Evolutionary conservation across 345 rosid genomes (phyloP).

Genomic region (Syzygium aromaticum): DNA sequence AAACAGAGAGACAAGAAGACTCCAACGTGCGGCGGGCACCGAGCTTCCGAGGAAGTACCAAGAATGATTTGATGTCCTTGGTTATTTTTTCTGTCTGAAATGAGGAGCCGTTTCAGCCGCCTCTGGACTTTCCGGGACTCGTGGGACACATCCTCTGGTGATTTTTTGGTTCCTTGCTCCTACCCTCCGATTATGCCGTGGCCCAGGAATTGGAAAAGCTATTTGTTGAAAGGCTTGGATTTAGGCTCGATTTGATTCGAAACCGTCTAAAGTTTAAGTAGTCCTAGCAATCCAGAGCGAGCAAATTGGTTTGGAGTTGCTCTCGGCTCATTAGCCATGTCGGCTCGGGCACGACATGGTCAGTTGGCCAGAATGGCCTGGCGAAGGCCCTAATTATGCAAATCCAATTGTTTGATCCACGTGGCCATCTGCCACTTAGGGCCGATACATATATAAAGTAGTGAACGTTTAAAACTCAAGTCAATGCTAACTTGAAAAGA

Average conservation of each 20-base stretch:
- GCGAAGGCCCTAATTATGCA: not conserved
- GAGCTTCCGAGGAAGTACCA: not conserved
- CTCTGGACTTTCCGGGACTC: not conserved
- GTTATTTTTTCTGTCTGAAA: not conserved
- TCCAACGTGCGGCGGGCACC: not conserved
- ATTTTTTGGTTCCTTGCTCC: not conserved
- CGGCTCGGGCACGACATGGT: not conserved
- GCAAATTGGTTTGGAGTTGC: not conserved
- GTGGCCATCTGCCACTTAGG: not conserved
- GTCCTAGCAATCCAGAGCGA: not conserved
- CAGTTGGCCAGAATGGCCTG: not conserved
- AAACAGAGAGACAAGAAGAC: not conserved
- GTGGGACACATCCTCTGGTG: not conserved
- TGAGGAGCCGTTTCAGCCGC: not conserved
- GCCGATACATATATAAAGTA: too few species aligned
- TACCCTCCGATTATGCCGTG: not conserved
- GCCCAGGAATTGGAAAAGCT: not conserved
- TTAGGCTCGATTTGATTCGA: not conserved
- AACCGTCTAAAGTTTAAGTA: not conserved
- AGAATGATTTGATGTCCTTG: not conserved
- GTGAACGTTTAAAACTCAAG: too few species aligned
- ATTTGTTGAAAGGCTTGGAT: not conserved
- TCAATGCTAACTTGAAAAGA: not conserved
- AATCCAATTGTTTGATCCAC: not conserved
- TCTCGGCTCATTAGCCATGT: not conserved